Base-by-base conservation (phyloP, 768 basidiomycete genomes). In the Hemileccinum impolitum region DNA sequence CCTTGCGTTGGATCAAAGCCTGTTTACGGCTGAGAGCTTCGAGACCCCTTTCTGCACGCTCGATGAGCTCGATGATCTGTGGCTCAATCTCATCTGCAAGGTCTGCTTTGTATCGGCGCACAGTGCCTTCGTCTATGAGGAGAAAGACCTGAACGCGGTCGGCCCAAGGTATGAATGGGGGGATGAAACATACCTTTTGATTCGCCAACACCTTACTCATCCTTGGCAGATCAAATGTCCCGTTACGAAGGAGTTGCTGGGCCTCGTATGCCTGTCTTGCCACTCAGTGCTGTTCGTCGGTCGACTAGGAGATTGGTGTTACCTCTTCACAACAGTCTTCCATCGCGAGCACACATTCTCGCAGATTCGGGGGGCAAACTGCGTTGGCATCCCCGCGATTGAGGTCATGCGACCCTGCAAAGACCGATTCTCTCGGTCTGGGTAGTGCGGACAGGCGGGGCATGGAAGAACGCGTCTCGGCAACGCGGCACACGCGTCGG, bases 321-420 rank as follows among this genome's bases (percentile, higher is more conserved):
- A 81, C 85, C 80, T 89, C 84, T 63, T 88, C 84, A 59, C 86
- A 90, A 57, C 87, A 89, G 56, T 88, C 85, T 57, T 89, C 85
- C 78, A 90, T 81, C n/a, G 23, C 23, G 23, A 23, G 23, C 23
- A 23, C 23, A 23, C 23, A 23, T 23, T 23, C 23, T 3, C 23
- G 23, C 23, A 23, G 23, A 23, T 23, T 23, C n/a, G n/a, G n/a
- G n/a, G n/a, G 6, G 6, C 23, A 23, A 23, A 23, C 23, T 6
- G 23, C 23, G 23, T 23, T 23, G 23, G 23, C 6, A 6, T 23
- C 23, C 23, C 23, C 23, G 23, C 6, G 23, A 23, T 23, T 3
- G 23, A 77, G 64, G 15, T 85, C 82, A 30, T 84, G 74, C 5
- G 82, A 79, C n/a, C 81, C 75, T 1, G 80, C 69, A 63, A 90